Base-by-base conservation (phyloP, 2,329 filamentous ascomycete genomes). In the Cytospora piceae region DNA sequence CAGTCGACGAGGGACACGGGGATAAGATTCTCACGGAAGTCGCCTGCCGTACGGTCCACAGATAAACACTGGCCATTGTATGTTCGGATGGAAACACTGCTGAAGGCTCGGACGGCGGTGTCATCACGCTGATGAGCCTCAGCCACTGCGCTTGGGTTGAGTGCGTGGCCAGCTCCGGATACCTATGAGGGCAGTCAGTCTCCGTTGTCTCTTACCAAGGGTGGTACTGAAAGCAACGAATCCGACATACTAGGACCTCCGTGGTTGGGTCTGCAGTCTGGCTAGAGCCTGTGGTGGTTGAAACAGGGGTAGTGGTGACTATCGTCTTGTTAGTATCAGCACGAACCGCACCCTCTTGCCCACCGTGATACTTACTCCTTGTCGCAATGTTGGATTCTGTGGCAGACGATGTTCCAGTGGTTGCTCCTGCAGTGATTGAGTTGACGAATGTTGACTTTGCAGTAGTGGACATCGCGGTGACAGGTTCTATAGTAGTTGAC, bases 21-120 rank as follows among this genome's bases (percentile, higher is more conserved):
- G 59, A 85, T 83, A 56, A 85, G 74, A 69, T 85, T 85, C 72
- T 82, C 76, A 7, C 83, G 80, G 72, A 84, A 85, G 69, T 85
- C 83, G 42, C 83, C 83, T 0, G 81, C 82, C 1, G 81, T 81
- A 0, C 81, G 80, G 69, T 85, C 80, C 54, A 84, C 73, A 39
- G 79, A 83, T n/a, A 85, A 76, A 65, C 83, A 85, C 60, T 81
- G 77, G 31, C 82, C 82, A 67, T 82, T 79, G 14, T 81, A 73
- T 0, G 82, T 78, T 37, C 79, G 76, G 72, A 85, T 82, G 63
- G 78, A 75, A 49, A 81, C 78, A 46, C 75, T 76, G 46, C 75
- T 76, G 63, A 84, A 80, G 8, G 78, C 77, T 3, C 82, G 78
- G 1, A 76, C 81, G 3, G 83, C 83, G 1, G 78, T 81, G 57